Evolutionary conservation across 306 rosid species (phyloP), one percentile per base, ranked within the genome.

Genomic region (Trichosanthes cucumerina): DNA sequence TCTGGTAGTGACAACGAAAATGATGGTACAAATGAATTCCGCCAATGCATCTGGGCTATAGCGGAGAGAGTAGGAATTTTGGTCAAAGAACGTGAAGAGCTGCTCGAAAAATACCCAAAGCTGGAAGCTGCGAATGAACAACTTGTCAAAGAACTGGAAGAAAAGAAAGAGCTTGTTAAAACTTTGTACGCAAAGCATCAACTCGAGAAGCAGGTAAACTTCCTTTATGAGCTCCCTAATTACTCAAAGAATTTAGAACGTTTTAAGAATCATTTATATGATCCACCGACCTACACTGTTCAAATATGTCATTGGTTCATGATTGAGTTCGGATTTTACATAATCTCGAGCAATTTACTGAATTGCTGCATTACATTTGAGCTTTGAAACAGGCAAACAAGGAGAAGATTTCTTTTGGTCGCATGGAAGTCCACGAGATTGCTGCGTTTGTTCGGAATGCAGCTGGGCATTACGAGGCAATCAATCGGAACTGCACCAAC

Each of bases 381-480:
- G 28, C 77, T 76, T 76, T 86, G 79, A 16, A 72, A n/a, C 91
- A 96, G 99, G 98, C 92, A 74, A 96, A 92, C 84, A 96, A 91
- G 87, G 98, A 96, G 84, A 96, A 91, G 89, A 92, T 96, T 75
- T 96, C 89, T 75, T 96, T 91, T 58, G 88, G 93, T 77, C 89
- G 88, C 53, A 77, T 96, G 79, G 97, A 91, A 90, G 97, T 92
- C 79, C 97, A 88, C 23, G 98, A 96, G 88, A 89, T 91, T 63
- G 99, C 96, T 57, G 98, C 97, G 16, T 96, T 96, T 86, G 98
- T 96, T 86, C 91, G 80, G 46, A 91, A 87, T 77, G 58, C 89
- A 18, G 84, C 84, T 15, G 98, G 99, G 83, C 87, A 91, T 77
- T 96, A 91, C 14, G 94, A 88, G 92, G 99, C 98, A 10, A 93